Evolutionary conservation across 495 filamentous ascomycete genomes (phyloP).

Genomic region (Apiosordaria backusii): DNA sequence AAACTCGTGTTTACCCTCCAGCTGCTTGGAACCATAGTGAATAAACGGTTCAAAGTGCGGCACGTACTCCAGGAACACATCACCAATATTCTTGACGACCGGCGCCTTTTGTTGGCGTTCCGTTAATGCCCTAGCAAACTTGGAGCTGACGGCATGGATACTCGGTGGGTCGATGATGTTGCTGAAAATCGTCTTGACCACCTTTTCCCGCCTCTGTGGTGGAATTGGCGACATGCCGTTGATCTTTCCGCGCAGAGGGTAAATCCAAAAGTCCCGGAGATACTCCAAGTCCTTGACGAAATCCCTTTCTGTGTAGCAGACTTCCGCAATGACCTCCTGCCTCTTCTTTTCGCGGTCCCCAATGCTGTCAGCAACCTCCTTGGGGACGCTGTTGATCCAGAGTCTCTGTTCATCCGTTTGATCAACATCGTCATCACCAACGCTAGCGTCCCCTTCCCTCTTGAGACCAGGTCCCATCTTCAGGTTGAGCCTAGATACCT

Average conservation of each 20-base stretch:
- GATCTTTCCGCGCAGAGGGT: constrained; percentile 70
- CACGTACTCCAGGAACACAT: constrained; percentile 90
- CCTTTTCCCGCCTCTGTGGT: constrained; percentile 78
- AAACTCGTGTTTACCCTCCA: constrained; percentile 97
- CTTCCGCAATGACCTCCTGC: constrained; percentile 95
- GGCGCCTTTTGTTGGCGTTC: constrained; percentile 84
- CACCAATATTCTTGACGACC: constrained; percentile 84
- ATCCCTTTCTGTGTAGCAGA: constrained; percentile 98
- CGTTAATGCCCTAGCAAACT: constrained; percentile 81
- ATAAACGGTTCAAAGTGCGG: constrained; percentile 95
- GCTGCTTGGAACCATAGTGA: constrained; percentile 90
- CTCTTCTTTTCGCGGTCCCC: constrained; percentile 92
- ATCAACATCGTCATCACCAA: constrained; percentile 78
- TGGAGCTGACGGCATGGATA: constrained; percentile 84
- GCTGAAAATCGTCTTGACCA: constrained; percentile 90
- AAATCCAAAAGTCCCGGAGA: constrained; percentile 97
- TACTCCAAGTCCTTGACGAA: constrained; percentile 99
- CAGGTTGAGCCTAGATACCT: constrained; percentile 88
- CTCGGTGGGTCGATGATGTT: constrained; percentile 79
- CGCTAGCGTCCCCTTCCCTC: constrained; percentile 68
- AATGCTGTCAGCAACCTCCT: constrained; percentile 87
- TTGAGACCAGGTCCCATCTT: constrained; percentile 85
- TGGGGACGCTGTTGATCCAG: constrained; percentile 98
- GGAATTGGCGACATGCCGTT: constrained; percentile 76
- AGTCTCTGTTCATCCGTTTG: constrained; percentile 94